Base-by-base conservation (phyloP, 176 grass and related monocot genomes). In the Zoysia pacifica region DNA sequence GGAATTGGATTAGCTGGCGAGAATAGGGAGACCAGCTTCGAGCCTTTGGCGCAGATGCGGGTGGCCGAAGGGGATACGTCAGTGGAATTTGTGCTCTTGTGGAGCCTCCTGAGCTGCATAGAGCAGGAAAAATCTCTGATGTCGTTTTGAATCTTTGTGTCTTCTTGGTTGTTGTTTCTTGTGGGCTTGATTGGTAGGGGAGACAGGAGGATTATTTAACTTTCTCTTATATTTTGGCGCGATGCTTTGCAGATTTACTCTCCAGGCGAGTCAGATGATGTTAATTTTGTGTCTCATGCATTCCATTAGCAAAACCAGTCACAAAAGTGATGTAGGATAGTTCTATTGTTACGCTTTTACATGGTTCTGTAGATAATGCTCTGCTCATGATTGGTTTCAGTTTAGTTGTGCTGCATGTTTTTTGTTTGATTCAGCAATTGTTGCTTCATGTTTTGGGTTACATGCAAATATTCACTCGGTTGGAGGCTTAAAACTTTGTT, bases 401-500 rank as follows among this genome's bases (percentile, higher is more conserved):
- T 55, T 11, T 35, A 65, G 67, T 28, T 72, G 9, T 62, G 20
- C 1, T 10, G n/a, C 9, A 42, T 64, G 56, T 73, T 59, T 44
- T 38, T 58, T 73, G 7, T 79, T 78, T 72, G 35, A 51, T 49
- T 73, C 46, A 54, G 45, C 19, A 46, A 45, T 19, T 35, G 40
- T 2, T 4, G 11, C 7, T 38, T 28, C 38, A 58, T 40, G 3
- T 7, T 28, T 48, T 2, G 4, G 14, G 2, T 28, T 35, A 16
- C 0, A n/a, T 48, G 35, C 42, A 39, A 4, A 11, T 16, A 61
- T 51, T 70, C 11, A 69, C 53, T 16, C 11, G 62, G 28, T 51
- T 44, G n/a, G 61, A 7, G 18, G 7, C 77, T 79, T 3, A 51
- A 84, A 69, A 48, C 41, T 16, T 36, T 50, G 48, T 62, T 62